Percentiles rank a stretch among this genome's conserved stretches.
Evolutionary conservation across 2,329 filamentous ascomycete species (phyloP).

Genomic region (Nannizziopsis barbatae): DNA sequence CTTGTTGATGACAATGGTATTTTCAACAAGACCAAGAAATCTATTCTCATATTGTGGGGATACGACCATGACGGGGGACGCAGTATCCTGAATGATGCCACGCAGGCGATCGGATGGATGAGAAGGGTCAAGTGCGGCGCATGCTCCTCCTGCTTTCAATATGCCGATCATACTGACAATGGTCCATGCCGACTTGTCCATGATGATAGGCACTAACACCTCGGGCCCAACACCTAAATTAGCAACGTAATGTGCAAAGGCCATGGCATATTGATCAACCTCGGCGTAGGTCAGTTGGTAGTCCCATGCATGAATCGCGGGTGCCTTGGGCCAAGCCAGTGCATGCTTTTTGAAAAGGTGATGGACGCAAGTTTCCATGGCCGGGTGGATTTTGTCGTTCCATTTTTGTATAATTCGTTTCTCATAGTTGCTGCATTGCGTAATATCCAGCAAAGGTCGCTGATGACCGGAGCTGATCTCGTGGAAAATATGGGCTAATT

Average conservation of each 20-base stretch:
- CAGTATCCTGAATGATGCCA: constrained; percentile 29
- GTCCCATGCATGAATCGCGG: constrained; percentile 13
- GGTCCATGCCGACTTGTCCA: constrained; percentile 63
- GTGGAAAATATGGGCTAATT: too few relatives aligned
- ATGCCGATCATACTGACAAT: constrained; percentile 65
- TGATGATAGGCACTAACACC: constrained; percentile 56
- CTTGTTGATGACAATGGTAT: constrained; percentile 27
- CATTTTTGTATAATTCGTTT: too few relatives aligned
- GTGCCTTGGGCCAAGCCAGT: too few relatives aligned
- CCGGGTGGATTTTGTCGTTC: too few relatives aligned
- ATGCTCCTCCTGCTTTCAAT: constrained; percentile 63
- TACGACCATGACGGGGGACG: constrained; percentile 32
- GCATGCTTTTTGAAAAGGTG: too few relatives aligned
- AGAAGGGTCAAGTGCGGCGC: constrained; percentile 55
- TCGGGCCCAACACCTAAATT: constrained; percentile 37
- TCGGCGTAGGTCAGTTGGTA: constrained; percentile 12
- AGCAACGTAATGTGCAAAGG: constrained; percentile 9
- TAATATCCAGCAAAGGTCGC: too few relatives aligned
- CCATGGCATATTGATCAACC: constrained; percentile 16
- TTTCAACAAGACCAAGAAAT: constrained; percentile 33
- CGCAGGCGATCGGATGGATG: constrained; percentile 26
- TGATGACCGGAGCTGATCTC: too few relatives aligned
- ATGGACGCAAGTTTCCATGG: too few relatives aligned
- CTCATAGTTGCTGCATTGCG: too few relatives aligned
- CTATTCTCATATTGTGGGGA: constrained; percentile 28